phyloP scores from a whole-genome alignment of 108 stramenopile species.

The Ochromonas danica region DNA sequence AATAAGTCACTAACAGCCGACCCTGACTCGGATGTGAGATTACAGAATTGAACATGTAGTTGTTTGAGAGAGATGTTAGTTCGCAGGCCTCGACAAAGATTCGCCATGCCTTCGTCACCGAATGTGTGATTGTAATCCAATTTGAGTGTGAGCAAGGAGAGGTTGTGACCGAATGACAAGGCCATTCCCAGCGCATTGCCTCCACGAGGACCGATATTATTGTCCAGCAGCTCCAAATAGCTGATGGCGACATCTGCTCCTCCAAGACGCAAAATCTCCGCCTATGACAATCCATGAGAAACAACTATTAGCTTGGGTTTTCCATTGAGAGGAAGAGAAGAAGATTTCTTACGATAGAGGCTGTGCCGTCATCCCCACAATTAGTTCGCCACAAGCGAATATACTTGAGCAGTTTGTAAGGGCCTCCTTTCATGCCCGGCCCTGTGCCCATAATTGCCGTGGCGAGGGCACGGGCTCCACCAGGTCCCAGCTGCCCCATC shows the following conservation, averaged over 20 bases:
- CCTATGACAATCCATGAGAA: slow-evolving; percentile 1
- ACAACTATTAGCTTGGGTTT: neutral
- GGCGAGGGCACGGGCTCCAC: slow-evolving; percentile 54
- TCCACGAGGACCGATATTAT: slow-evolving; percentile 51
- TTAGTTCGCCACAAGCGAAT: slow-evolving; percentile 53
- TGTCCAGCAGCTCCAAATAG: slow-evolving; percentile 59
- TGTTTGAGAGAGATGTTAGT: slow-evolving; percentile 61
- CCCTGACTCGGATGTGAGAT: slow-evolving; percentile 52
- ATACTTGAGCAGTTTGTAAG: slow-evolving; percentile 53
- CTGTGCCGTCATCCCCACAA: slow-evolving; percentile 60
- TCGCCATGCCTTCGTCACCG: slow-evolving; percentile 48
- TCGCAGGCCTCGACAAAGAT: slow-evolving; percentile 59
- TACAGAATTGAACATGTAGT: slow-evolving; percentile 56
- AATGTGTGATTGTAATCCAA: slow-evolving; percentile 61
- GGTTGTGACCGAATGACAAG: slow-evolving; percentile 52
- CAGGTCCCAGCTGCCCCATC: slow-evolving; percentile 47
- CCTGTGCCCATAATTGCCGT: slow-evolving; percentile 59
- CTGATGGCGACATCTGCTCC: slow-evolving; percentile 55
- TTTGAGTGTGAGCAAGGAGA: slow-evolving; percentile 48
- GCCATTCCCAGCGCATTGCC: slow-evolving; percentile 56
- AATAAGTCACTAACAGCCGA: slow-evolving; percentile 54
- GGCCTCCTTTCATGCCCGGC: slow-evolving; percentile 45
- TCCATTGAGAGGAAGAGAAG: neutral
- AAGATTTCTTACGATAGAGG: slow-evolving; percentile 46
- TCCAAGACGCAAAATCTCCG: slow-evolving; percentile 52